phyloP scores from a whole-genome alignment of 2,329 filamentous ascomycete species.

The Cordyceps pruinosa region DNA sequence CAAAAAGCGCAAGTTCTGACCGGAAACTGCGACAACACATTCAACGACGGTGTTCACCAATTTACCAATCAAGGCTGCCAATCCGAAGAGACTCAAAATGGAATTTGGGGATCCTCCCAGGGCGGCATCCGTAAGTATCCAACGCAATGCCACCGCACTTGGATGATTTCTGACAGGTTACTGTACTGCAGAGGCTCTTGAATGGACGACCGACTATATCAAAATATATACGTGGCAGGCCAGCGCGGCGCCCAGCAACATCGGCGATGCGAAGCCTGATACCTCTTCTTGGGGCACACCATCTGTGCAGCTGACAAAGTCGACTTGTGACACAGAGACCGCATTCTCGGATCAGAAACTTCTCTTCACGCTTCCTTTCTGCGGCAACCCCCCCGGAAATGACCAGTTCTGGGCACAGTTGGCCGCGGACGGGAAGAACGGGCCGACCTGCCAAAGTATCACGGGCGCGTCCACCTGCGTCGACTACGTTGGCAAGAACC shows the following conservation, averaged over 20 bases:
- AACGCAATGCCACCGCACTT: not conserved
- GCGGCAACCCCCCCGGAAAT: constrained; percentile 1
- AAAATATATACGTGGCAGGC: constrained; percentile 31
- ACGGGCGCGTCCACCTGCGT: not conserved
- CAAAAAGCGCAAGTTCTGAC: constrained; percentile 19
- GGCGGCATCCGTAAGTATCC: constrained; percentile 11
- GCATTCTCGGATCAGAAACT: constrained; percentile 6
- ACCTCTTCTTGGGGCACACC: constrained; percentile 10
- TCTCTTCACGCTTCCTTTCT: constrained; percentile 2
- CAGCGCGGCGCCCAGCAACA: constrained; percentile 22
- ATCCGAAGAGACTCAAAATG: not conserved
- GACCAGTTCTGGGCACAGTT: constrained; percentile 2
- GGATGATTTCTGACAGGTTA: not conserved
- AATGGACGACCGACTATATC: constrained; percentile 31
- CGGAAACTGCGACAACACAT: constrained; percentile 9
- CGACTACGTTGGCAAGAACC: constrained; percentile 6
- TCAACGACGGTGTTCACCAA: not conserved
- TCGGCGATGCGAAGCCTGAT: constrained; percentile 11
- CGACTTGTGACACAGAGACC: not conserved
- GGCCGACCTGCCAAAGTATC: not conserved
- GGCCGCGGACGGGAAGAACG: not conserved
- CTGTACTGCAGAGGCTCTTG: constrained; percentile 25
- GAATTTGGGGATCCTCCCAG: not conserved
- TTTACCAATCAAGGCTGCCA: constrained; percentile 3
- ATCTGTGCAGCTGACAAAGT: not conserved